A percentile compares a stretch with the other conserved stretches of the same genome.
phyloP scores from a whole-genome alignment of 2,329 filamentous ascomycete genomes.

The Alternaria alternata region DNA sequence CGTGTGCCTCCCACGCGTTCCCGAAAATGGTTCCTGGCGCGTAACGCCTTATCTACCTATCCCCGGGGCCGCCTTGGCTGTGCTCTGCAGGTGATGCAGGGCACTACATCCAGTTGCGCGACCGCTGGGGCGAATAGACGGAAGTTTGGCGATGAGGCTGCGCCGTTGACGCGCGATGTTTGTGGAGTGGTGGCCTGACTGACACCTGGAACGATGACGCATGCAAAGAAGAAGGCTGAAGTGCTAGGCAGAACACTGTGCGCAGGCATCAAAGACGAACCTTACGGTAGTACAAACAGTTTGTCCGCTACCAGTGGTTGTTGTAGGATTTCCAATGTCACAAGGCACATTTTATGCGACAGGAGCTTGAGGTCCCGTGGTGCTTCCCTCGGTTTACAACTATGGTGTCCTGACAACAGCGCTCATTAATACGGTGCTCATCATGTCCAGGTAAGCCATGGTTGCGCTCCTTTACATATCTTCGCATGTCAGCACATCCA shows the following conservation, averaged over 20 bases:
- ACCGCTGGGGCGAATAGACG: neutral
- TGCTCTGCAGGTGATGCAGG: slow-evolving; percentile 13
- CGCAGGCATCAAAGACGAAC: neutral
- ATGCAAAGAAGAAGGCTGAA: neutral
- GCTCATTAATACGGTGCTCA: neutral
- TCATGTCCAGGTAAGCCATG: neutral
- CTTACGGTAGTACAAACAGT: neutral
- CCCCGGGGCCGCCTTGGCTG: slow-evolving; percentile 6
- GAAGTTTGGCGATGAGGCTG: slow-evolving; percentile 1
- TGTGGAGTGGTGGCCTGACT: slow-evolving; percentile 1
- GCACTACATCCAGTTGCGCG: neutral
- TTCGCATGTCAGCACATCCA: neutral
- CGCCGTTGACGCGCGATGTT: neutral
- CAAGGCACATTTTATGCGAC: neutral
- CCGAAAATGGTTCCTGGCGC: slow-evolving; percentile 10
- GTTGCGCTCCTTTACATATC: neutral
- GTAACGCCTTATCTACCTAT: slow-evolving; percentile 8
- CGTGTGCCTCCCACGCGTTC: slow-evolving; percentile 21
- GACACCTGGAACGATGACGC: slow-evolving; percentile 6
- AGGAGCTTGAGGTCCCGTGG: too few relatives aligned
- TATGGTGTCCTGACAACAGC: neutral
- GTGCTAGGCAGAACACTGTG: neutral
- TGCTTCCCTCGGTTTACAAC: neutral
- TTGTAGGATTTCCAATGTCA: neutral
- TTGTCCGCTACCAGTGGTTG: neutral